phyloP scores from a whole-genome alignment of 805 yeast species.

The Kodamaea nitidulidarum region DNA sequence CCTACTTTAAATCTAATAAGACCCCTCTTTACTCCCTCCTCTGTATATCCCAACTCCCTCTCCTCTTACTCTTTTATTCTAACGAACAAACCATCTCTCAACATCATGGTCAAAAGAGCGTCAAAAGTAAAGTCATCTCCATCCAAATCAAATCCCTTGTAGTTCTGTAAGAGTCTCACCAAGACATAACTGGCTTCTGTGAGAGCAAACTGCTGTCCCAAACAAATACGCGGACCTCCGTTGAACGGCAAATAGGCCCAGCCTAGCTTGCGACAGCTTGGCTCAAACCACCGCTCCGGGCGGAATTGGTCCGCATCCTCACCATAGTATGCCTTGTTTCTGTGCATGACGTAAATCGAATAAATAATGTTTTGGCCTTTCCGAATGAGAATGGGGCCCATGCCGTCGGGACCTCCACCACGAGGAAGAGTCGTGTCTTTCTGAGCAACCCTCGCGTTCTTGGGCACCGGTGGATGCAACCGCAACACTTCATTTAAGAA shows the following conservation, averaged over 20 bases:
- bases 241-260: constrained; percentile 21
- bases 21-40: too few relatives aligned
- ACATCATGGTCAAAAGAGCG: constrained; percentile 8
- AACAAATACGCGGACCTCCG: constrained; percentile 54
- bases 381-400: constrained; percentile 16
- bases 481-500: constrained; percentile 47
- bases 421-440: constrained; percentile 46
- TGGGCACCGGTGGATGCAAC: constrained; percentile 48
- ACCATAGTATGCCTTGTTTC: constrained; percentile 38
- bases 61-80: not conserved
- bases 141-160: constrained; percentile 12
- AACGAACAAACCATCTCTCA: not conserved
- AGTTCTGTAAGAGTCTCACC: constrained; percentile 33
- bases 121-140: constrained; percentile 4
- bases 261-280: constrained; percentile 15
- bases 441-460: constrained; percentile 41
- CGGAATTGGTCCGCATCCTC: constrained; percentile 40
- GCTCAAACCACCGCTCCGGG: constrained; percentile 48
- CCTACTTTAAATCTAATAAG: too few relatives aligned
- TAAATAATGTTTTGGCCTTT: constrained; percentile 19
- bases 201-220: constrained; percentile 54
- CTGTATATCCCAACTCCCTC: too few relatives aligned
- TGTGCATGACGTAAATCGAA: constrained; percentile 16
- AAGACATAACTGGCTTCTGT: constrained; percentile 47
- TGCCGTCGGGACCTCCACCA: constrained; percentile 40